phyloP scores from a whole-genome alignment of 371 early-diverging fungal genomes.

The Choanephora cucurbitarum region DNA sequence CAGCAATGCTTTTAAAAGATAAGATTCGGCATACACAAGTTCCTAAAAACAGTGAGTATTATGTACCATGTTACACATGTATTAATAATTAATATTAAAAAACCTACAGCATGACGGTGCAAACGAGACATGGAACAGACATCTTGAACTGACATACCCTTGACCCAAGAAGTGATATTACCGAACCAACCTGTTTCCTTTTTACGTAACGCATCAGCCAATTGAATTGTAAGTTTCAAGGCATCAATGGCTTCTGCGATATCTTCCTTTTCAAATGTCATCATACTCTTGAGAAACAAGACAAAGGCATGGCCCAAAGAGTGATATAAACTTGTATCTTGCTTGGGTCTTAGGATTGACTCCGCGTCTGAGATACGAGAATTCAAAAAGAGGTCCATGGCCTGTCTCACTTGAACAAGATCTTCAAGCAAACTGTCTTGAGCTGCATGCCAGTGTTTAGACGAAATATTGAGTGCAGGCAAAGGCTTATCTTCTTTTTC shows the following conservation, averaged over 20 bases:
- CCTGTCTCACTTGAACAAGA: constrained; percentile 55
- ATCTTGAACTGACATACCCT: constrained; percentile 38
- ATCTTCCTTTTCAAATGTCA: constrained; percentile 75
- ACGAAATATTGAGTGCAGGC: neutral
- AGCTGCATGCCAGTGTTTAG: constrained; percentile 7
- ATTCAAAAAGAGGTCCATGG: constrained; percentile 68
- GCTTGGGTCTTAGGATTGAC: constrained; percentile 45
- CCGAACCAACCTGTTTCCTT: constrained; percentile 39
- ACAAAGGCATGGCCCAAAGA: constrained; percentile 74
- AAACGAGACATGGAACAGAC: constrained; percentile 63
- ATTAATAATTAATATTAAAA: too few relatives aligned
- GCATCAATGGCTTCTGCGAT: constrained; percentile 62
- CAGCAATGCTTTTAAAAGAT: constrained; percentile 68
- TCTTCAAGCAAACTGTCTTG: constrained; percentile 37
- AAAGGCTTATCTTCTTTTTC: constrained; percentile 4
- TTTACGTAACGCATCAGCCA: constrained; percentile 60
- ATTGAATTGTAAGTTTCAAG: constrained; percentile 58
- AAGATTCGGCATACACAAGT: constrained; percentile 75
- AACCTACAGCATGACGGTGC: constrained; percentile 71
- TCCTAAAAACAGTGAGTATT: constrained; percentile 45
- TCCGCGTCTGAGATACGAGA: constrained; percentile 71
- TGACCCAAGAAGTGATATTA: constrained; percentile 40
- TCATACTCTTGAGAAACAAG: constrained; percentile 64
- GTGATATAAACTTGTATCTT: constrained; percentile 57
- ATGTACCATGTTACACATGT: neutral